A percentile compares a stretch with the other conserved stretches of the same genome.
Evolutionary conservation across 1,284 basidiomycete species (phyloP).

Genomic region (Tilletia caries): DNA sequence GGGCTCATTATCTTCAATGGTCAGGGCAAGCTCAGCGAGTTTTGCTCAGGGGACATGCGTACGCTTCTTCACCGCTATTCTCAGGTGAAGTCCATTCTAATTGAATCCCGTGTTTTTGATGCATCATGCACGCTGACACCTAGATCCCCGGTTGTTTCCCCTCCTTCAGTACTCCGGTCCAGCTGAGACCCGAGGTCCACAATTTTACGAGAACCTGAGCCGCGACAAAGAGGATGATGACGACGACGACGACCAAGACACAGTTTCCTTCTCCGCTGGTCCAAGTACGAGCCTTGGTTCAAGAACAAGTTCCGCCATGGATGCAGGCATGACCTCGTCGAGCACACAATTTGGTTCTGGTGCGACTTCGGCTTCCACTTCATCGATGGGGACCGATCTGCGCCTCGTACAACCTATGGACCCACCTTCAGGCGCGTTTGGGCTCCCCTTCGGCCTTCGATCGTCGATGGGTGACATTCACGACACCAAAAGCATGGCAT

Average conservation of each 20-base stretch:
- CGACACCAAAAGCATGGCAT: background rate
- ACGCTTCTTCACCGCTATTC: constrained; percentile 39
- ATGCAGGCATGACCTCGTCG: background rate
- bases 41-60: constrained; percentile 46
- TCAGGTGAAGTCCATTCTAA: constrained; percentile 19
- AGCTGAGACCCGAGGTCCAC: background rate
- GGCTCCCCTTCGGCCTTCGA: background rate
- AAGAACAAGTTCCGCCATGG: background rate
- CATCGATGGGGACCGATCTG: background rate
- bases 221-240: constrained; percentile 2
- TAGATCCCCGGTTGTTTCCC: too few species aligned
- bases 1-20: constrained; percentile 67
- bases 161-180: background rate
- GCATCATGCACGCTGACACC: too few species aligned
- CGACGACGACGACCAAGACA: background rate
- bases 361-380: background rate
- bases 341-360: background rate
- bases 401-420: constrained; percentile 4
- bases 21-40: constrained; percentile 48
- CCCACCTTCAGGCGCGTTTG: constrained; percentile 1
- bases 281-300: background rate
- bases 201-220: constrained; percentile 6
- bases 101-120: too few species aligned
- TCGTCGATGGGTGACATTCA: background rate
- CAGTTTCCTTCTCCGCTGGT: background rate